A percentile compares a stretch with the other conserved stretches of the same genome.
phyloP scores from a whole-genome alignment of 2,329 filamentous ascomycete species.

The Tolypocladium album region DNA sequence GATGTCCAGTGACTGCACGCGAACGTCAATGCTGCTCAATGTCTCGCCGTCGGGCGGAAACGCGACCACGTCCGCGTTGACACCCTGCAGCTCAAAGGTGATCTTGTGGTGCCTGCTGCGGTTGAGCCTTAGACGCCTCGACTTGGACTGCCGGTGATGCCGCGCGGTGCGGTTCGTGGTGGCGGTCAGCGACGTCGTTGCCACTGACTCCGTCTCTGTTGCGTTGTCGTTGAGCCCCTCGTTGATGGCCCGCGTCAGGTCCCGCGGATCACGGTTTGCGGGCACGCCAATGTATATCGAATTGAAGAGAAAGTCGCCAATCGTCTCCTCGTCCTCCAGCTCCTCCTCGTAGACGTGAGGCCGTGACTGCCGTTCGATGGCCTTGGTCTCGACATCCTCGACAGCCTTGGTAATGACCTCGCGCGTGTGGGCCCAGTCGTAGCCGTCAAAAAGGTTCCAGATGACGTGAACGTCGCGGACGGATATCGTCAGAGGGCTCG shows the following conservation, averaged over 20 bases:
- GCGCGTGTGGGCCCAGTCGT: slow-evolving; percentile 86
- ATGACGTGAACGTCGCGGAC: slow-evolving; percentile 86
- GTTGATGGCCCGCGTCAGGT: slow-evolving; percentile 77
- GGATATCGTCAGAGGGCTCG: slow-evolving; percentile 64
- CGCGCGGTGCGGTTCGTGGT: slow-evolving; percentile 40
- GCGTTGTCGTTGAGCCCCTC: slow-evolving; percentile 73
- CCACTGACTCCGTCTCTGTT: slow-evolving; percentile 84
- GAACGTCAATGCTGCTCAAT: slow-evolving; percentile 76
- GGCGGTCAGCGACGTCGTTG: slow-evolving; percentile 59
- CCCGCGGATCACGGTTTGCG: slow-evolving; percentile 71
- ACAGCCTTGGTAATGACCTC: slow-evolving; percentile 82
- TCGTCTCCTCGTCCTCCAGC: slow-evolving; percentile 71
- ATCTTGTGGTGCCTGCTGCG: slow-evolving; percentile 91
- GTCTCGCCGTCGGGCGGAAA: slow-evolving; percentile 74
- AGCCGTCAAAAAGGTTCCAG: slow-evolving; percentile 97
- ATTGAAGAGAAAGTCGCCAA: slow-evolving; percentile 95
- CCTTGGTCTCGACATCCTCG: slow-evolving; percentile 73
- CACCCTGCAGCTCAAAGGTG: slow-evolving; percentile 80
- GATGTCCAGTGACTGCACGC: slow-evolving; percentile 74
- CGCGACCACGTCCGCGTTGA: slow-evolving; percentile 71
- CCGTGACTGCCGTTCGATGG: slow-evolving; percentile 60
- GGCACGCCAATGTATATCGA: slow-evolving; percentile 96
- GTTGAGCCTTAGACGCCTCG: slow-evolving; percentile 60
- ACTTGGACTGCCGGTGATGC: slow-evolving; percentile 24
- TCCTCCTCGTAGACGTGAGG: slow-evolving; percentile 54